Conservation (phyloP, 306 rosid genomes). For the Urtica urens region DNA sequence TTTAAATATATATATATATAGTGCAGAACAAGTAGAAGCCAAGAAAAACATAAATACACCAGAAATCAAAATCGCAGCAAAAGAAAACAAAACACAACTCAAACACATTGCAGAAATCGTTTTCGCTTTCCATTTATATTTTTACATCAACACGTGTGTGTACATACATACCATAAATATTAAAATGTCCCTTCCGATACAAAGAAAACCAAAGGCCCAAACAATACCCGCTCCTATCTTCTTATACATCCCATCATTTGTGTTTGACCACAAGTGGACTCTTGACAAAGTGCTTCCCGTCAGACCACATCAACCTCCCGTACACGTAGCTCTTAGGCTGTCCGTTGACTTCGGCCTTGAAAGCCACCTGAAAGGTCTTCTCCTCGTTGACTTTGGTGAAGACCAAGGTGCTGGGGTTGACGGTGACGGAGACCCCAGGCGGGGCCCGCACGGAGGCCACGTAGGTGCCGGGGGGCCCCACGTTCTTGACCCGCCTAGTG, state of each 20-base stretch:
- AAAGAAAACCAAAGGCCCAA: too few species aligned
- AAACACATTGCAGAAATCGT: too few species aligned
- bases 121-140: too few species aligned
- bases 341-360: background rate
- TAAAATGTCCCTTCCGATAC: too few species aligned
- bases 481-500: constrained; percentile 42
- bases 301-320: constrained; percentile 37
- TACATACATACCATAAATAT: too few species aligned
- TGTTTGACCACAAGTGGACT: constrained; percentile 26
- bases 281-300: constrained; percentile 28
- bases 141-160: too few species aligned
- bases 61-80: too few species aligned
- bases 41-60: too few species aligned
- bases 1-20: too few species aligned
- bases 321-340: constrained; percentile 4
- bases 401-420: constrained; percentile 22
- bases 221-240: too few species aligned
- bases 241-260: background rate
- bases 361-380: constrained; percentile 23
- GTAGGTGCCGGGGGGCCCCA: constrained; percentile 38
- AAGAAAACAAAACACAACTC: too few species aligned
- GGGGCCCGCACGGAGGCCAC: constrained; percentile 22
- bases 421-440: constrained; percentile 13
- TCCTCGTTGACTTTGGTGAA: constrained; percentile 37
- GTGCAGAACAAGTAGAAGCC: too few species aligned